These are phyloP conservation scores for Cylindrotheca fusiformis DNA, from an alignment of 108 stramenopile species.

Conservation along the genomic window DNA sequence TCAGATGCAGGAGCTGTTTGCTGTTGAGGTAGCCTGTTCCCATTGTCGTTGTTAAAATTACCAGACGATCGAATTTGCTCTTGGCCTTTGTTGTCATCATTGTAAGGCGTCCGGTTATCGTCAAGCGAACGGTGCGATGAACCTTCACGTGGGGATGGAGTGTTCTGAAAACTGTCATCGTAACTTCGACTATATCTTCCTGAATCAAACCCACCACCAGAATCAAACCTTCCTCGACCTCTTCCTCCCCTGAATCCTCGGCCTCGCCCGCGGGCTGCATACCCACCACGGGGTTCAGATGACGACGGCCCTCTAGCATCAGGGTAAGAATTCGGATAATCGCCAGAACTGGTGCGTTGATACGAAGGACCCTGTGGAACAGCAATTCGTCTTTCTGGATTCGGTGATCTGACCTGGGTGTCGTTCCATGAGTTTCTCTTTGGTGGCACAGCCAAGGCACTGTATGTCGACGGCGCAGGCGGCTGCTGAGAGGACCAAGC, in stretches of 20 bases:
- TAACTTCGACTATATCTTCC: neutral
- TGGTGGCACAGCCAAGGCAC: too few species aligned
- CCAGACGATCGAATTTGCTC: too few species aligned
- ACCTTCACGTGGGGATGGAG: neutral
- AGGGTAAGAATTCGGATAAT: slow-evolving; percentile 8
- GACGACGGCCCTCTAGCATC: neutral
- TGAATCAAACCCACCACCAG: slow-evolving; percentile 2
- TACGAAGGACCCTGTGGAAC: neutral
- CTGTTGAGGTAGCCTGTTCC: too few species aligned
- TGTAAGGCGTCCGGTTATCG: neutral
- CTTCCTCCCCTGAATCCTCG: slow-evolving; percentile 11
- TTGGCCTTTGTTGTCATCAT: too few species aligned
- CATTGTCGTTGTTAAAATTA: too few species aligned
- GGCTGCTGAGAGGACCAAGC: neutral
- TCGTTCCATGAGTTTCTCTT: neutral
- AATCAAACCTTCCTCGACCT: slow-evolving; percentile 15
- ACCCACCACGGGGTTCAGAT: slow-evolving; percentile 5
- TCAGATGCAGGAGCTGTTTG: too few species aligned
- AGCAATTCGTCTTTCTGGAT: neutral
- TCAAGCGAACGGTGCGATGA: neutral
- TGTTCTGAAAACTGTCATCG: neutral
- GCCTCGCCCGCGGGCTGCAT: slow-evolving; percentile 10
- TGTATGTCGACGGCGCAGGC: neutral
- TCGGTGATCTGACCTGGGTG: neutral
- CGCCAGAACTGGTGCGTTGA: neutral